Conservation (phyloP, 1,284 basidiomycete genomes). For the Sphaerobolus stellatus region DNA sequence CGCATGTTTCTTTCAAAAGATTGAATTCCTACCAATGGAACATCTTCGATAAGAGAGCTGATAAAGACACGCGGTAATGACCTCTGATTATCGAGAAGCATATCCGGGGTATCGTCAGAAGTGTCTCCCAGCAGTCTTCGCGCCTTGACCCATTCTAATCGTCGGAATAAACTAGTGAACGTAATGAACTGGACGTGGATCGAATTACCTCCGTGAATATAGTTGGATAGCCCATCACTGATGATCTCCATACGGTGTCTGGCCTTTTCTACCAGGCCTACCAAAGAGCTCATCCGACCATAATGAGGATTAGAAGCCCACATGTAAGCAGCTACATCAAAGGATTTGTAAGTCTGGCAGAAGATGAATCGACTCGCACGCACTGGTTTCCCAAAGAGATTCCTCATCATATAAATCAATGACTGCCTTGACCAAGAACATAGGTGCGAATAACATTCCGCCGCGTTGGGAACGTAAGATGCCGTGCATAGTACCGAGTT, state of each 20-base stretch:
- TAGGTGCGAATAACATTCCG: not conserved
- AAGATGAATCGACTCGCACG: no score
- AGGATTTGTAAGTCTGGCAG: no score
- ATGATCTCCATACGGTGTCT: constrained; percentile 6
- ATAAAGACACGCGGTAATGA: no score
- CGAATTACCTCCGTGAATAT: constrained; percentile 14
- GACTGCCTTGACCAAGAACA: no score
- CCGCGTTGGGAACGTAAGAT: not conserved
- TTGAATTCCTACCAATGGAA: constrained; percentile 6
- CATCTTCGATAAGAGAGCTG: no score
- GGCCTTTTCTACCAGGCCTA: not conserved
- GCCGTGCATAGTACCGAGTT: not conserved
- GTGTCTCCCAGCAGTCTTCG: constrained; percentile 5
- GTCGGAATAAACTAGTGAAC: not conserved
- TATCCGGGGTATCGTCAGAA: not conserved
- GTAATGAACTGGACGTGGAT: no score
- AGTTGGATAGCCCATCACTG: constrained; percentile 6
- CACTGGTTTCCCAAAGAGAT: no score
- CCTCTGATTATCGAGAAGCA: not conserved
- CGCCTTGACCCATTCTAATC: constrained; percentile 3
- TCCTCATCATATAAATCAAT: no score
- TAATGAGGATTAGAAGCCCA: constrained; percentile 9
- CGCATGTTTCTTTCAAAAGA: not conserved
- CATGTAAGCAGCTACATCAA: no score
- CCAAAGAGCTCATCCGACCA: constrained; percentile 6